Base-by-base conservation (phyloP, 75 land plant genomes). In the Cunninghamia lanceolata region DNA sequence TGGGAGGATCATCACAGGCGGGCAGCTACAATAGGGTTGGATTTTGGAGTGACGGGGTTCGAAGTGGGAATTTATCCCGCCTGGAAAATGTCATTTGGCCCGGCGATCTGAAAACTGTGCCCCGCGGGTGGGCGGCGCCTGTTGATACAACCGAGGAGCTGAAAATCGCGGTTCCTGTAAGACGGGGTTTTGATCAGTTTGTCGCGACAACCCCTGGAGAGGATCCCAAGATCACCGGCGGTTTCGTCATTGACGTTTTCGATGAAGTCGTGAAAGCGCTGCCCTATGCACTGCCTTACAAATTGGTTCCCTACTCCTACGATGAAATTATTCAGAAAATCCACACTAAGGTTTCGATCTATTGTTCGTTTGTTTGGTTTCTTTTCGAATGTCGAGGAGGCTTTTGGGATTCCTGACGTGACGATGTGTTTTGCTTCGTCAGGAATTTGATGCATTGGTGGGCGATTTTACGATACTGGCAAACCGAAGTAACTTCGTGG, bases 171-270 rank as follows among this genome's bases (percentile, higher is more conserved):
- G 88, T 88, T 14, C 90, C 88, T 25, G 42, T 43, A 76, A 32
- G 21, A 28, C 30, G 32, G 39, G 89, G 87, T 8, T 90, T 54
- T 39, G 19, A 45, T 4, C 85, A 89, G 52, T 87, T 91, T 39
- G 63, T 90, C 4, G 71, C 82, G 83, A 56, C 88, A 8, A 81
- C 15, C 25, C 84, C 84, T 21, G 39, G 3, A 1, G 83, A 83
- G 66, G 28, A 63, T n/a, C 75, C 83, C 3, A 82, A 16, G 25
- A 88, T 88, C 28, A 85, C 82, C 1, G 92, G 93, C 0, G 63
- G 94, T 13, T 93, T 87, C 84, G 89, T 88, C 81, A 95, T 93
- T 40, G 95, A 93, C 36, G 89, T 95, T 0, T 95, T 95, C 36
- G 36, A 92, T 2, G 90, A 90, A 14, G 94, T 89, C 1, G 83